phyloP scores from a whole-genome alignment of 2,329 filamentous ascomycete genomes.

The Microcyclospora tardicrescens region DNA sequence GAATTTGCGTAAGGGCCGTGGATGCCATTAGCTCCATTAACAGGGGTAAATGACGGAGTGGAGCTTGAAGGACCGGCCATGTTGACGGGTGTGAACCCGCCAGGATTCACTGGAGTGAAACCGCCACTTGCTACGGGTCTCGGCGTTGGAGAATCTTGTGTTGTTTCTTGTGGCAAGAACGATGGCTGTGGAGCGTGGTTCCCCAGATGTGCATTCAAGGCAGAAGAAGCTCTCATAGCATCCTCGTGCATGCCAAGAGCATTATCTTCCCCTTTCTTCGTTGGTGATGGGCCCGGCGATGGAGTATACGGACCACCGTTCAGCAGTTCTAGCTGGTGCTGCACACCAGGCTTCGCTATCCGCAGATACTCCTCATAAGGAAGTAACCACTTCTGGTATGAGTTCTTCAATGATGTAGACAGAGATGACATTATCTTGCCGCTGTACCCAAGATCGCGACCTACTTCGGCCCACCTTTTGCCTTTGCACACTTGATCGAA shows the following conservation, averaged over 20 bases:
- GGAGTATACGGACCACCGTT: conserved; percentile 83
- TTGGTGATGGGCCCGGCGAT: conserved; percentile 60
- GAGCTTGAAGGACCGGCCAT: conserved; percentile 15
- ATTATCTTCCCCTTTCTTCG: conserved; percentile 42
- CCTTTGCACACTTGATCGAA: conserved; percentile 94
- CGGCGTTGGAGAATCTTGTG: conserved; percentile 12
- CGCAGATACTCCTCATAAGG: conserved; percentile 93
- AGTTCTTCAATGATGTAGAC: conserved; percentile 95
- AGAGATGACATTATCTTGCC: conserved; percentile 99
- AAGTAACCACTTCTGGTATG: conserved; percentile 90
- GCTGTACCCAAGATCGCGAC: conserved; percentile 89
- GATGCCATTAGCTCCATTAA: conserved; percentile 39
- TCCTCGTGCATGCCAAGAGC: conserved; percentile 37
- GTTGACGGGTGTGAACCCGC: conserved; percentile 56
- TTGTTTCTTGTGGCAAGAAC: conserved; percentile 3
- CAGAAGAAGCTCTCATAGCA: conserved; percentile 40
- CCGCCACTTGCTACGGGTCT: conserved; percentile 40
- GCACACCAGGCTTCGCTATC: conserved; percentile 86
- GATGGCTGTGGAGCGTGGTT: conserved; percentile 13
- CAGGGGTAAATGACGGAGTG: conserved; percentile 40
- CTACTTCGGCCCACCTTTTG: conserved; percentile 99
- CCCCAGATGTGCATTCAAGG: conserved; percentile 44
- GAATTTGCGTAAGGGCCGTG: conserved; percentile 11
- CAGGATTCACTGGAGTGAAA: conserved; percentile 59
- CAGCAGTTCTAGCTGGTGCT: conserved; percentile 85